phyloP scores from a whole-genome alignment of 1,139 yeast genomes.

The Geotrichum candidum region DNA sequence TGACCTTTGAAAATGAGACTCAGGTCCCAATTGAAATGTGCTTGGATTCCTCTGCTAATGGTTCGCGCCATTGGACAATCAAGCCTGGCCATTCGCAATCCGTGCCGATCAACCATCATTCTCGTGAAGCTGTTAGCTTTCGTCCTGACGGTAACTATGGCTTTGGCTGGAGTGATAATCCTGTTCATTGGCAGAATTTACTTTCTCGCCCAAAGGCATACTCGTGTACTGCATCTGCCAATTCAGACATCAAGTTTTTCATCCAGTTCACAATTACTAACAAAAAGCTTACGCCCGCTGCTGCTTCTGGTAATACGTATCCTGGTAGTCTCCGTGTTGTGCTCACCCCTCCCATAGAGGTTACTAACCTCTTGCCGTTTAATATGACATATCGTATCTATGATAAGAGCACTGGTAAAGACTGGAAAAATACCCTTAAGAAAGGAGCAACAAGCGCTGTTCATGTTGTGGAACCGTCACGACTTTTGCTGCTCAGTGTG shows the following conservation, averaged over 20 bases:
- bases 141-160: constrained; percentile 54
- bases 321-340: constrained; percentile 40
- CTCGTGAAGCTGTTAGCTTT: constrained; percentile 49
- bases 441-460: constrained; percentile 66
- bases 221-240: constrained; percentile 59
- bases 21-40: constrained; percentile 49
- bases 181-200: constrained; percentile 62
- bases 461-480: constrained; percentile 73
- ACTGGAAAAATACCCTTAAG: constrained; percentile 57
- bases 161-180: constrained; percentile 61
- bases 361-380: constrained; percentile 78
- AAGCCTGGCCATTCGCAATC: constrained; percentile 53
- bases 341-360: constrained; percentile 78
- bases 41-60: constrained; percentile 21
- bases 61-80: constrained; percentile 30
- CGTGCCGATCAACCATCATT: constrained; percentile 67
- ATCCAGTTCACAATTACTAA: background rate
- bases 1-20: constrained; percentile 64
- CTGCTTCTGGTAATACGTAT: constrained; percentile 1
- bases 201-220: constrained; percentile 48
- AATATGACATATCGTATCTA: constrained; percentile 70
- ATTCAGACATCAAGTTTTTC: constrained; percentile 64
- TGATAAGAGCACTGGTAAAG: constrained; percentile 64
- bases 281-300: background rate
- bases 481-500: constrained; percentile 64